A percentile compares a stretch with the other conserved stretches of the same genome.
Evolutionary conservation across 345 rosid species (phyloP).

Genomic region (Hibiscus trionum): DNA sequence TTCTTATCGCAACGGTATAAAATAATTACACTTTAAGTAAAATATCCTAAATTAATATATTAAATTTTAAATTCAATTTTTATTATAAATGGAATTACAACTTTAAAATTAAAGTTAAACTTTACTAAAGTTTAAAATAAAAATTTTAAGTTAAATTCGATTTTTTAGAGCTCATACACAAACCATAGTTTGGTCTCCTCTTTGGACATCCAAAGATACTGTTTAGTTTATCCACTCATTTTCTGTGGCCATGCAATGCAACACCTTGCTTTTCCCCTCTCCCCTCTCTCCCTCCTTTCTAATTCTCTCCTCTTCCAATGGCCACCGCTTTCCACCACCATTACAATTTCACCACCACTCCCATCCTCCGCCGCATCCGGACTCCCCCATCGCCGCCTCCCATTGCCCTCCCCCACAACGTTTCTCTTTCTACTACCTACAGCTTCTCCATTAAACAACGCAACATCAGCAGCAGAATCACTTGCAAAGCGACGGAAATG

Average conservation of each 20-base stretch:
- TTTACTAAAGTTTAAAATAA: no score
- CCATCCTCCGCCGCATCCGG: slow-evolving; percentile 6
- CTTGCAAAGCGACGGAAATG: slow-evolving; percentile 59
- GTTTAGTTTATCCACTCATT: slow-evolving; percentile 8
- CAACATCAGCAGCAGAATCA: slow-evolving; percentile 11
- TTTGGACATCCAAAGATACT: neutral
- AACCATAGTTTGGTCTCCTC: neutral
- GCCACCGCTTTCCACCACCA: slow-evolving; percentile 1
- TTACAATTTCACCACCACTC: slow-evolving; percentile 1
- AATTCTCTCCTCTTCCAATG: slow-evolving; percentile 2
- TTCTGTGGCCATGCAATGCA: slow-evolving; percentile 15
- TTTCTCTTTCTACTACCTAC: slow-evolving; percentile 17
- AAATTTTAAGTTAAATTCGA: no score
- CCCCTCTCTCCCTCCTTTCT: neutral
- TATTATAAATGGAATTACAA: no score
- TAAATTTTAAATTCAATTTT: no score
- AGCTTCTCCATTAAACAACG: slow-evolving; percentile 14
- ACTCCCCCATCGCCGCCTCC: slow-evolving; percentile 16
- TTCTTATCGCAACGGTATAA: no score
- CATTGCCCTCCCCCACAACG: neutral
- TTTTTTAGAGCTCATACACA: neutral
- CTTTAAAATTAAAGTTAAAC: no score
- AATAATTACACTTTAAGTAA: no score
- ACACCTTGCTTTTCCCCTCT: neutral
- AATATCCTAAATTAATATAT: no score